These are phyloP conservation scores for Musa balbisiana DNA, from an alignment of 202 grass and related monocot species.

Conservation along the genomic window DNA sequence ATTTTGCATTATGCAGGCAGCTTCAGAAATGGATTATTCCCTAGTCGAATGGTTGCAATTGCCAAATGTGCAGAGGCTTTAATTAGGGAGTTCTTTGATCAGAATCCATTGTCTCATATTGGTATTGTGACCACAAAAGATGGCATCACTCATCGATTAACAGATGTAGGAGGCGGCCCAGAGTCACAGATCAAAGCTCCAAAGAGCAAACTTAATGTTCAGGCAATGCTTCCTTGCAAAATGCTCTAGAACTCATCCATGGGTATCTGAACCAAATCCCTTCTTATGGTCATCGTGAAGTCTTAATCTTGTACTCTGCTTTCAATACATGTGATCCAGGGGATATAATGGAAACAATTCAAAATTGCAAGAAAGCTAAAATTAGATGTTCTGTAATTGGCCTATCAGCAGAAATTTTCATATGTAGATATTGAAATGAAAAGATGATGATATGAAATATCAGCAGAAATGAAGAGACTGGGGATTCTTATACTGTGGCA, in stretches of 20 bases:
- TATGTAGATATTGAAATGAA: constrained; percentile 53
- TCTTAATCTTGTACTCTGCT: constrained; percentile 75
- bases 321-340: constrained; percentile 87
- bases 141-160: constrained; percentile 62
- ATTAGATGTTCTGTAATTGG: constrained; percentile 85
- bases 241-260: constrained; percentile 78
- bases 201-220: constrained; percentile 89
- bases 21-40: constrained; percentile 83
- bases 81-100: constrained; percentile 93
- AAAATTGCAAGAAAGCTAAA: constrained; percentile 82
- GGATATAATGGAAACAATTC: constrained; percentile 73
- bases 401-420: constrained; percentile 84
- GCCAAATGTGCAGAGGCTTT: constrained; percentile 71
- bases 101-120: constrained; percentile 92
- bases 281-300: constrained; percentile 86
- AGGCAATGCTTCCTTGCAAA: constrained; percentile 84
- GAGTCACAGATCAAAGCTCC: constrained; percentile 84
- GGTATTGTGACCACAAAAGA: constrained; percentile 75
- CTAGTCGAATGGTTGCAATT: constrained; percentile 80
- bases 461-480: constrained; percentile 60
- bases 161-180: constrained; percentile 82
- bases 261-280: constrained; percentile 81
- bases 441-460: too few relatives aligned
- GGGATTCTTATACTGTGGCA: constrained; percentile 74
- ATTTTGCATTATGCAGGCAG: constrained; percentile 51